Percentiles rank a stretch among this genome's conserved stretches.
phyloP scores from a whole-genome alignment of 2,329 filamentous ascomycete species.

The Capronia coronata region DNA sequence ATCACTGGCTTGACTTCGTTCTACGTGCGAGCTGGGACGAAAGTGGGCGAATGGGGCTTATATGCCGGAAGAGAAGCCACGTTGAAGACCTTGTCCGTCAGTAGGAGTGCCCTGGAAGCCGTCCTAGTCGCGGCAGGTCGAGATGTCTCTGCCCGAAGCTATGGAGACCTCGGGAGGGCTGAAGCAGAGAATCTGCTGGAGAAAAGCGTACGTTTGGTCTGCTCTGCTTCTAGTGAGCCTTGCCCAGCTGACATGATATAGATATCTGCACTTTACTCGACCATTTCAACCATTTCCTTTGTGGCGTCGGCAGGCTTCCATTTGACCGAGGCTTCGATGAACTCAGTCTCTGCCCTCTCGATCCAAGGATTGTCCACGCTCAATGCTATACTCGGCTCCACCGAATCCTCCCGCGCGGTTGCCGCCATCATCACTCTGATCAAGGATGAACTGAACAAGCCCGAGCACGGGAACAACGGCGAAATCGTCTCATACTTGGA shows the following conservation, averaged over 20 bases:
- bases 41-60: slow-evolving; percentile 40
- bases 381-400: slow-evolving; percentile 44
- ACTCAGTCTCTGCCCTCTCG: slow-evolving; percentile 39
- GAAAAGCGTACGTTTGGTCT: slow-evolving; percentile 41
- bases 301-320: slow-evolving; percentile 44
- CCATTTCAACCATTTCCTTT: slow-evolving; percentile 43
- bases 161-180: slow-evolving; percentile 42
- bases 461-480: slow-evolving; percentile 31
- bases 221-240: not conserved
- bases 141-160: slow-evolving; percentile 40
- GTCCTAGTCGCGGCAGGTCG: slow-evolving; percentile 40
- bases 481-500: slow-evolving; percentile 41
- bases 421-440: slow-evolving; percentile 45
- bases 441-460: slow-evolving; percentile 39
- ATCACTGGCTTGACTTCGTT: slow-evolving; percentile 42
- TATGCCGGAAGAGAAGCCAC: slow-evolving; percentile 41
- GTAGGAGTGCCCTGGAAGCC: slow-evolving; percentile 41
- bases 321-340: slow-evolving; percentile 40
- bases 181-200: slow-evolving; percentile 43
- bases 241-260: slow-evolving; percentile 22
- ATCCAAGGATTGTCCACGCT: slow-evolving; percentile 42
- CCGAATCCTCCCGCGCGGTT: slow-evolving; percentile 44
- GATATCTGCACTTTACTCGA: slow-evolving; percentile 40
- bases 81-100: slow-evolving; percentile 41
- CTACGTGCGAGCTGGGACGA: slow-evolving; percentile 40